Conservation (phyloP, 2,329 filamentous ascomycete species). For the Pyricularia grisea region DNA sequence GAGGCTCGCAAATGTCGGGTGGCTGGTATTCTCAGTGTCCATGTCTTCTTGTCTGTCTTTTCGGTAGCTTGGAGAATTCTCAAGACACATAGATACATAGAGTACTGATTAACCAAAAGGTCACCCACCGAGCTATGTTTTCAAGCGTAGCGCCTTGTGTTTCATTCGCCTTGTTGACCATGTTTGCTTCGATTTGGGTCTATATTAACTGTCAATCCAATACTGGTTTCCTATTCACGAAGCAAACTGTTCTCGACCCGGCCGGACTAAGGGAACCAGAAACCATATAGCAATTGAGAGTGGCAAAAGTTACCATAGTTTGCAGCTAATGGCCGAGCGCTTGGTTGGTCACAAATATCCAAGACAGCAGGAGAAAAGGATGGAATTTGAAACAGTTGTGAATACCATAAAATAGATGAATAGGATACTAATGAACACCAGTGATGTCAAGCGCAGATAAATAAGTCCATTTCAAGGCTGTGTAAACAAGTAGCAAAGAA, state of each 20-base stretch:
- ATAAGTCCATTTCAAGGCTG: neutral
- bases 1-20: neutral
- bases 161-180: neutral
- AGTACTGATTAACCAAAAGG: neutral
- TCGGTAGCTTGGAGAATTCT: no score
- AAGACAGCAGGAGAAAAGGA: neutral
- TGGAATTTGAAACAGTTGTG: neutral
- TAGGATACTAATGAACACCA: neutral
- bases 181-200: neutral
- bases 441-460: neutral
- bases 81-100: neutral
- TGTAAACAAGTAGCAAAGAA: neutral
- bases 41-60: neutral
- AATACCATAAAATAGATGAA: neutral
- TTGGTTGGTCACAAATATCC: neutral
- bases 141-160: neutral
- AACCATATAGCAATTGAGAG: neutral
- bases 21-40: neutral
- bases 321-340: neutral
- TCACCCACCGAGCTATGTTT: neutral
- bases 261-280: neutral
- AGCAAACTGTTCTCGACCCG: neutral
- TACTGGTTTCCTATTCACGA: neutral
- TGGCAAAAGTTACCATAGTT: neutral
- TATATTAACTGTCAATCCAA: neutral